Percentiles rank a stretch among this genome's conserved stretches.
Conservation (phyloP, 768 basidiomycete species). For the Lyophyllum atratum region DNA sequence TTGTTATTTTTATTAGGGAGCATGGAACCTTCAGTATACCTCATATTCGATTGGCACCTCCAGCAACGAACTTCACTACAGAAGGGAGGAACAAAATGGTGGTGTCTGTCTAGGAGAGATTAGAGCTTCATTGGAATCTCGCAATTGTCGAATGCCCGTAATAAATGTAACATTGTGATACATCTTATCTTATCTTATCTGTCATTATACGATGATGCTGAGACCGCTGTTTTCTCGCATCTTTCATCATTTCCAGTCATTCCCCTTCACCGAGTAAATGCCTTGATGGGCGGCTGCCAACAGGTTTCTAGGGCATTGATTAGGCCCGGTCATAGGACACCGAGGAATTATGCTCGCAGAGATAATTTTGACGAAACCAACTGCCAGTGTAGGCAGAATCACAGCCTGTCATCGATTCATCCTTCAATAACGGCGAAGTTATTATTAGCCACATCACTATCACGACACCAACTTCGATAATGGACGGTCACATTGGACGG, state of each 20-base stretch:
- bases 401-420: neutral
- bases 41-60: neutral
- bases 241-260: neutral
- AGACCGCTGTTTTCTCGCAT: neutral
- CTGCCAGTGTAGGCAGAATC: neutral
- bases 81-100: too few relatives aligned
- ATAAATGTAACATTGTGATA: too few relatives aligned
- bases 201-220: neutral
- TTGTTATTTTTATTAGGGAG: neutral
- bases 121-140: too few relatives aligned
- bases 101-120: too few relatives aligned
- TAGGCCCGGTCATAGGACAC: too few relatives aligned
- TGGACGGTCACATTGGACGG: too few relatives aligned
- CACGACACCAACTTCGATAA: neutral
- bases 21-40: neutral
- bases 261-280: neutral
- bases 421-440: neutral
- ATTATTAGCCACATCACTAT: neutral
- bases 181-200: conserved; percentile 15
- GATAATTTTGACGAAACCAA: neutral
- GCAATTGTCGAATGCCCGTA: too few relatives aligned
- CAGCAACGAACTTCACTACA: neutral
- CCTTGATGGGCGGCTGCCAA: neutral
- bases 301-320: neutral
- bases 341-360: too few relatives aligned